Evolutionary conservation across 2,329 filamentous ascomycete species (phyloP), one percentile per base, ranked within the genome.

Genomic region (Ophiostoma sp.): DNA sequence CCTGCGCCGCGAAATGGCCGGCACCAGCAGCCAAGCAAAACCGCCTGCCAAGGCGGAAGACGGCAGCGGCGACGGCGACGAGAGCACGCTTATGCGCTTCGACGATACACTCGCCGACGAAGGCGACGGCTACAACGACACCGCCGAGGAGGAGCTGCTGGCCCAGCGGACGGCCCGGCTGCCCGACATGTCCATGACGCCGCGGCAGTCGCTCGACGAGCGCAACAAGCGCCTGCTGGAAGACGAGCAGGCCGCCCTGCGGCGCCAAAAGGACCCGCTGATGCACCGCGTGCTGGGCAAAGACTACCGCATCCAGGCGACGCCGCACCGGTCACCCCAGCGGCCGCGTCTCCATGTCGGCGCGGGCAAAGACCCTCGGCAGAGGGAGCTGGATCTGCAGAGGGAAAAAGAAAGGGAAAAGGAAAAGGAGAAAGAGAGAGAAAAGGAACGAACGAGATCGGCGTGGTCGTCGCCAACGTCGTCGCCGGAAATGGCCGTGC

Each of bases 271-370:
- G 72, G 93, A 97, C 77, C 91, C 92, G 2, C 83, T 98, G 10
- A 85, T 99, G 57, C 94, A 98, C 78, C 91, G 91, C 71, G 85
- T 98, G n/a, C 87, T 96, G 5, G 94, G 98, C 82, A 97, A 96
- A 80, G 97, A 91, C 71, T 99, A 96, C 81, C 92, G 94, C 41
- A 85, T 99, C 33, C 92, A 96, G 79, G 93, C 94, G 6, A 99
- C 95, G 11, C 95, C 95, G 0, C 89, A 95, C 74, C 90, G 88
- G 76, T 76, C 78, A 3, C 74, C 52, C 20, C 62, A 39, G 35
- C 35, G 35, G 20, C 33, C 62, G 27, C 57, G 52, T 6, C 52
- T 54, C 6, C 23, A 33, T 10, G 57, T 33, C 17, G 77, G 77
- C 33, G 74, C 31, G 71, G 23, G n/a, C 15, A n/a, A n/a, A 15